Evolutionary conservation across 2,329 filamentous ascomycete species (phyloP).

Genomic region (Ascomycota sp.): DNA sequence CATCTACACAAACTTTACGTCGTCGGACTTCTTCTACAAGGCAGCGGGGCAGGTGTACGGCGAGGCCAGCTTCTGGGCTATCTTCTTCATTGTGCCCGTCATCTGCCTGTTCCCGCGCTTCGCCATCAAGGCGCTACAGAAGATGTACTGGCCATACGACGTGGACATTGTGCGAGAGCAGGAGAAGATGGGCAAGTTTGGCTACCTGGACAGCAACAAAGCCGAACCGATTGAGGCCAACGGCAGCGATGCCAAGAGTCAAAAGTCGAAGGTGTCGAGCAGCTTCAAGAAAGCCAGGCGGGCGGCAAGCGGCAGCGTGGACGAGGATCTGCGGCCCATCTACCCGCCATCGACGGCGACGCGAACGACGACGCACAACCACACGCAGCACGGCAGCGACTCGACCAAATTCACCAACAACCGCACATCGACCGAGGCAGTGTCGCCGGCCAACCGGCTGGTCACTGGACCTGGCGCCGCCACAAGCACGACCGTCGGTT

Average conservation of each 20-base stretch:
- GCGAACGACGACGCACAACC: slow-evolving; percentile 50
- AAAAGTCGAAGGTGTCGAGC: slow-evolving; percentile 36
- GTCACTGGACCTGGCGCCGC: slow-evolving; percentile 36
- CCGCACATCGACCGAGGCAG: slow-evolving; percentile 28
- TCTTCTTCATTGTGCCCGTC: slow-evolving; percentile 57
- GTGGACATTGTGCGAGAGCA: slow-evolving; percentile 94
- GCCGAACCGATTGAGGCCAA: slow-evolving; percentile 17
- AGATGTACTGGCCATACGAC: slow-evolving; percentile 82
- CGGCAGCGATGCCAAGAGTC: slow-evolving; percentile 10
- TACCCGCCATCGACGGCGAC: slow-evolving; percentile 83
- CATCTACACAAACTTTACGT: slow-evolving; percentile 43
- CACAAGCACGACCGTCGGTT: slow-evolving; percentile 29
- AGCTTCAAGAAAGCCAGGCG: slow-evolving; percentile 33
- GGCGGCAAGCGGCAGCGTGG: slow-evolving; percentile 40
- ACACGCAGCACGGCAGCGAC: slow-evolving; percentile 81
- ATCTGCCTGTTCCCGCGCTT: slow-evolving; percentile 79
- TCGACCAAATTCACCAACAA: slow-evolving; percentile 72
- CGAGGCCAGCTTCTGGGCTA: slow-evolving; percentile 70
- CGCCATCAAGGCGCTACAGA: slow-evolving; percentile 68
- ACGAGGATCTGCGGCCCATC: slow-evolving; percentile 80
- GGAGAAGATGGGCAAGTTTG: slow-evolving; percentile 63
- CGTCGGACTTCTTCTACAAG: slow-evolving; percentile 44
- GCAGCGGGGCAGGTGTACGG: slow-evolving; percentile 62
- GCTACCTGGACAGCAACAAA: slow-evolving; percentile 32
- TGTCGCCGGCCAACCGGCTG: slow-evolving; percentile 29